These are phyloP conservation scores for Coemansia javaensis DNA, from an alignment of 192 early-diverging fungal species.

Conservation along the genomic window DNA sequence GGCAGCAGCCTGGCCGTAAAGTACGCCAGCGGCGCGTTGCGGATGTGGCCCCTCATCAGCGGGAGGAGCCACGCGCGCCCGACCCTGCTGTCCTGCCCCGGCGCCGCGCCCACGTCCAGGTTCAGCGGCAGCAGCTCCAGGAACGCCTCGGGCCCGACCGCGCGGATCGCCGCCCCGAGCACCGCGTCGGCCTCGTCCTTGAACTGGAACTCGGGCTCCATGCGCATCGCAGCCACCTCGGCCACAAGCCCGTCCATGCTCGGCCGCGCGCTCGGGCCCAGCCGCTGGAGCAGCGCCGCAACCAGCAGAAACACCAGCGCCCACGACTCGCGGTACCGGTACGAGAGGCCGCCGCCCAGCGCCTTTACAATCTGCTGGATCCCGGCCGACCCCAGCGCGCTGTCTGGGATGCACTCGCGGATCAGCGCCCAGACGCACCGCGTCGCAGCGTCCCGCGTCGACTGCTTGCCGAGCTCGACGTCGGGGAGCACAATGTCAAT, in stretches of 20 bases:
- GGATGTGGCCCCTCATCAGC: constrained; percentile 68
- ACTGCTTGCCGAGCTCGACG: constrained; percentile 58
- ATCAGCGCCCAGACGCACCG: constrained; percentile 68
- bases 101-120: constrained; percentile 56
- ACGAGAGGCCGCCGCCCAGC: constrained; percentile 58
- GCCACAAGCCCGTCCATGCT: constrained; percentile 57
- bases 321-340: constrained; percentile 81
- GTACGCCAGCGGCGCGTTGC: constrained; percentile 67
- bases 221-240: constrained; percentile 70
- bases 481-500: constrained; percentile 62
- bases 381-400: constrained; percentile 63
- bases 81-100: constrained; percentile 15
- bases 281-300: constrained; percentile 71
- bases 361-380: constrained; percentile 51
- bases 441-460: constrained; percentile 60
- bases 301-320: constrained; percentile 70
- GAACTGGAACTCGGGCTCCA: constrained; percentile 75
- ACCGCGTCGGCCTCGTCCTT: constrained; percentile 82
- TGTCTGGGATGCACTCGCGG: constrained; percentile 67
- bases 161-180: constrained; percentile 71
- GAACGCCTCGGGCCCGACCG: constrained; percentile 76
- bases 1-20: constrained; percentile 72
- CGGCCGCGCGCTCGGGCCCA: constrained; percentile 59
- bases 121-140: constrained; percentile 76
- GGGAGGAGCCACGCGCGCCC: constrained; percentile 91